These are phyloP conservation scores for Graphilbum sp. DNA, from an alignment of 2,329 filamentous ascomycete genomes.

Conservation along the genomic window DNA sequence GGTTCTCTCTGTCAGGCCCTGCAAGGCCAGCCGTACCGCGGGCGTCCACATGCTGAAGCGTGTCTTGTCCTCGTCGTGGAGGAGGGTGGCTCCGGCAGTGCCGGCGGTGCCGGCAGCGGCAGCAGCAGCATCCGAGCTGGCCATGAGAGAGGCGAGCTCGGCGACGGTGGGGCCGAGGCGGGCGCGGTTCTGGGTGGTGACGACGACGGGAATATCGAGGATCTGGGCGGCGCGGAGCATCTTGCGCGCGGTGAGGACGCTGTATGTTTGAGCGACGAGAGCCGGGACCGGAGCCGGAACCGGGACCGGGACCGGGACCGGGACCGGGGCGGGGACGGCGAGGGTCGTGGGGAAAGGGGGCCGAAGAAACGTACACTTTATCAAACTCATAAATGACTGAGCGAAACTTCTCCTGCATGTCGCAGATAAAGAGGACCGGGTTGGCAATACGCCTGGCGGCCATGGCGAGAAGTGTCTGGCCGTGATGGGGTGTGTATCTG, in stretches of 20 bases:
- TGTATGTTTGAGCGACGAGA: conserved; percentile 19
- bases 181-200: conserved; percentile 69
- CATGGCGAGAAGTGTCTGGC: conserved; percentile 4
- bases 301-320: neutral
- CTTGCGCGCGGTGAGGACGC: conserved; percentile 50
- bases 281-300: neutral
- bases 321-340: neutral
- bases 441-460: neutral
- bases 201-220: conserved; percentile 62
- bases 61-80: conserved; percentile 59
- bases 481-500: too few relatives aligned
- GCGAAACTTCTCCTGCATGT: conserved; percentile 88
- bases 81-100: conserved; percentile 1
- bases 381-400: conserved; percentile 70
- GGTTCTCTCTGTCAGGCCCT: too few relatives aligned
- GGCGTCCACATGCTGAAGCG: conserved; percentile 78
- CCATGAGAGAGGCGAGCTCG: conserved; percentile 45
- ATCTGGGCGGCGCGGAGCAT: conserved; percentile 47
- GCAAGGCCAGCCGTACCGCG: conserved; percentile 32
- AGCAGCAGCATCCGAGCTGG: too few relatives aligned
- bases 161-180: conserved; percentile 68
- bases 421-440: conserved; percentile 53
- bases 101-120: neutral
- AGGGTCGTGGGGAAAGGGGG: too few relatives aligned
- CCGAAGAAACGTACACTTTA: conserved; percentile 42